Percentiles rank a stretch among this genome's conserved stretches.
These are phyloP conservation scores for Podospora appendiculata DNA, from an alignment of 495 filamentous ascomycete species.

Conservation along the genomic window DNA sequence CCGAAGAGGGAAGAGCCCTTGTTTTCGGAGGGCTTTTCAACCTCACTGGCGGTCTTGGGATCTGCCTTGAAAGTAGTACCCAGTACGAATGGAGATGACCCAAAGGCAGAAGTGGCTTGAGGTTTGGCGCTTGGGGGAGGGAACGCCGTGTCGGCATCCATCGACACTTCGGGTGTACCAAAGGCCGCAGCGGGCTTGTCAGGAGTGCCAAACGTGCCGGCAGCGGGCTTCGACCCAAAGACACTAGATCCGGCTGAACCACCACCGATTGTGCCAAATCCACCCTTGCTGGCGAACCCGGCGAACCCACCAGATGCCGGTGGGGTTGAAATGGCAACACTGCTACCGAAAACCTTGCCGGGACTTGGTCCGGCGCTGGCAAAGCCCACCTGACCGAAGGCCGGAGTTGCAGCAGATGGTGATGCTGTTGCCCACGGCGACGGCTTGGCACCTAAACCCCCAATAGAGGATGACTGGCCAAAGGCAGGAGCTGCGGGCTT, in stretches of 20 bases:
- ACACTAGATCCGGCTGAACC: conserved; percentile 32
- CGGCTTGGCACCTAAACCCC: conserved; percentile 19
- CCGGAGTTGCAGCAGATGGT: conserved; percentile 17
- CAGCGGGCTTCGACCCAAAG: conserved; percentile 40
- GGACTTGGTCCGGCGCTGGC: conserved; percentile 7
- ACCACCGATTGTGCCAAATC: conserved; percentile 43
- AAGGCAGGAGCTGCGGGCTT: conserved; percentile 36
- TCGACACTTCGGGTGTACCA: conserved; percentile 27
- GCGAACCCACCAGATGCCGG: conserved; percentile 45
- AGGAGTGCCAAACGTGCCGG: too few species aligned
- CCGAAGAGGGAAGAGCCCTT: conserved; percentile 46
- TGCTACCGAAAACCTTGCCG: conserved; percentile 28
- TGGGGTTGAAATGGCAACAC: conserved; percentile 6
- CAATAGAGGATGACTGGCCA: conserved; percentile 35
- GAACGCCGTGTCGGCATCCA: conserved; percentile 35
- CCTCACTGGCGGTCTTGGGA: conserved; percentile 48
- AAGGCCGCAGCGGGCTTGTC: conserved; percentile 28
- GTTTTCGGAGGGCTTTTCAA: conserved; percentile 42
- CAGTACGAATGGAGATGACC: conserved; percentile 59
- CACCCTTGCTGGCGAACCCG: conserved; percentile 49
- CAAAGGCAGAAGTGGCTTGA: conserved; percentile 39
- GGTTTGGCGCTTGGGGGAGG: conserved; percentile 30
- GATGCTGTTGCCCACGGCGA: conserved; percentile 37
- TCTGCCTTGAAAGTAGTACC: conserved; percentile 78
- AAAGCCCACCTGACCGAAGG: conserved; percentile 35